Base-by-base conservation (phyloP, 1,139 yeast genomes). In the Candida smagusa region DNA sequence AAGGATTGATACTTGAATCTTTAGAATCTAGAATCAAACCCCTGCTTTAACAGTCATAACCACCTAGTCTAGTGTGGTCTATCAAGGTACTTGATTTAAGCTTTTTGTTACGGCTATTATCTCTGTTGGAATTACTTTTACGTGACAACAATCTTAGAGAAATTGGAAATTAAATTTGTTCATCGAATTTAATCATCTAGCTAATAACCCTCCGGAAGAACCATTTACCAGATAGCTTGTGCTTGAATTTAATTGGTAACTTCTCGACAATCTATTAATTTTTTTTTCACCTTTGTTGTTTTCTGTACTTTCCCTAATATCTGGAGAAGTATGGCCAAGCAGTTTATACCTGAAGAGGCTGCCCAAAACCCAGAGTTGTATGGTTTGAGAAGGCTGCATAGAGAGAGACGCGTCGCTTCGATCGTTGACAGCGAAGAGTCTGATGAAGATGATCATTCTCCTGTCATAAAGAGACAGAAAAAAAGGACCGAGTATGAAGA, bases 331-430 rank as follows among this genome's bases (percentile, higher is more conserved):
- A 54, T 54, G 59, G 58, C 43, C 23, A 53, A 49, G 34, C 49
- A 50, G 29, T 42, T 42, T 25, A 41, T 55, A 33, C 64, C 70
- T 3, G 66, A 69, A 33, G 80, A 74, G 41, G 72, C 75, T 16
- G 66, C 66, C 38, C 61, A 69, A 38, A 79, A 88, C 59, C 97
- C 98, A 2, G 96, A 88, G 60, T 74, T 92, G 24, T 92, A 90
- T 53, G 98, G 98, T 3, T 72, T 92, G 43, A 78, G 97, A 58
- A 76, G 97, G 51, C 85, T 95, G 25, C 82, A 84, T 31, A 75
- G 97, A 50, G 82, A 87, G 13, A 76, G 81, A 47, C 56, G 59
- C 19, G 61, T 61, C 12, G 69, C 73, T 3, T 42, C 60, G n/a
- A 47, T 68, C 6, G 52, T 57, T 26, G 79, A 74, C 19, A 63